phyloP scores from a whole-genome alignment of 169 alveolate species.

The Plasmodium ovale region DNA sequence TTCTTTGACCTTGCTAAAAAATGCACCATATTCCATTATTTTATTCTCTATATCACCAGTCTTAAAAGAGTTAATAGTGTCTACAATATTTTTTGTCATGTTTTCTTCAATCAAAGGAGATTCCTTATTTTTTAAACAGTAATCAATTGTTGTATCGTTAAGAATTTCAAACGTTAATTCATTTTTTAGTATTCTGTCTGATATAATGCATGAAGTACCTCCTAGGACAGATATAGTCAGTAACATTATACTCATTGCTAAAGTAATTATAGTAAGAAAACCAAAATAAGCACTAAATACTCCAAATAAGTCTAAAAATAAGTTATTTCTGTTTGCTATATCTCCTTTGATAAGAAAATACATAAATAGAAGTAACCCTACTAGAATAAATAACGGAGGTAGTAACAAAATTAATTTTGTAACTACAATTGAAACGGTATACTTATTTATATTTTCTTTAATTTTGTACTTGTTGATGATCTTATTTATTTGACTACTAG shows the following conservation, averaged over 20 bases:
- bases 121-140: constrained; percentile 20
- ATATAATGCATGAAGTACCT: constrained; percentile 26
- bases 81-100: background rate
- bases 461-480: constrained; percentile 10
- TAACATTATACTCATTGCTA: background rate
- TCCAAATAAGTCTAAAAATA: constrained; percentile 18
- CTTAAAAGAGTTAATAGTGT: constrained; percentile 1
- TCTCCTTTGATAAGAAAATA: constrained; percentile 26
- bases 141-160: constrained; percentile 13
- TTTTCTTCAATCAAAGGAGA: constrained; percentile 2
- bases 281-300: constrained; percentile 42
- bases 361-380: constrained; percentile 7
- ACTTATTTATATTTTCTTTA: constrained; percentile 1
- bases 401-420: constrained; percentile 1
- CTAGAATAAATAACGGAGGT: constrained; percentile 31
- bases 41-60: background rate
- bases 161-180: constrained; percentile 23
- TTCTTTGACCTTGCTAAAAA: constrained; percentile 8
- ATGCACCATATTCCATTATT: background rate
- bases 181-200: constrained; percentile 32
- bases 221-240: constrained; percentile 21
- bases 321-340: background rate
- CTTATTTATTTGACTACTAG: background rate
- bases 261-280: constrained; percentile 10
- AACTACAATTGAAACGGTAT: background rate